These are phyloP conservation scores for Acer saccharum DNA, from an alignment of 345 rosid species.

Conservation along the genomic window DNA sequence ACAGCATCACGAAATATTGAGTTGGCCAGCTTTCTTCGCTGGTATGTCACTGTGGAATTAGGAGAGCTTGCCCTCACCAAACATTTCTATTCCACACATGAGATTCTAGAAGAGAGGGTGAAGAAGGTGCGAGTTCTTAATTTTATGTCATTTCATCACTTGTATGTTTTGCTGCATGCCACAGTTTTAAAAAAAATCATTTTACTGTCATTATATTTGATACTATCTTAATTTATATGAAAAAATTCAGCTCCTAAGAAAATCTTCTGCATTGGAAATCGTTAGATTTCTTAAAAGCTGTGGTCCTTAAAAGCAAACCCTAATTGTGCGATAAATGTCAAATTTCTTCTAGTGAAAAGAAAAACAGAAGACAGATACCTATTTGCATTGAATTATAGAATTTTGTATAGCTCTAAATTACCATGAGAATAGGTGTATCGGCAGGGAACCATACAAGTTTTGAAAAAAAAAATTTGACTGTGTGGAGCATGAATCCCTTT, in stretches of 20 bases:
- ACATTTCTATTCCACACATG: conserved; percentile 77
- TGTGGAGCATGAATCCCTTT: neutral
- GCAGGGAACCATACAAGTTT: neutral
- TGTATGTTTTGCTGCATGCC: neutral
- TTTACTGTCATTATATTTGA: neutral
- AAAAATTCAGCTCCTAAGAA: neutral
- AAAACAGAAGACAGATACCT: neutral
- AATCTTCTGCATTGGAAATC: neutral
- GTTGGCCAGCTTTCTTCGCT: conserved; percentile 92
- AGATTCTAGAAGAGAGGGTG: conserved; percentile 76
- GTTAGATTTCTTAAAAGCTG: neutral
- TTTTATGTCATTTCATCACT: neutral
- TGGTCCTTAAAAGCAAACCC: neutral
- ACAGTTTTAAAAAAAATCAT: neutral
- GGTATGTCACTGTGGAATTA: conserved; percentile 96
- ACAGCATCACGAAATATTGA: conserved; percentile 84
- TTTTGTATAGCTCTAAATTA: neutral
- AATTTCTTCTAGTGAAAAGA: neutral
- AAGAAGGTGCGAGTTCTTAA: conserved; percentile 52
- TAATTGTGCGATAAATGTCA: neutral
- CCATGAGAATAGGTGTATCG: neutral
- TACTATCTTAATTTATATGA: neutral
- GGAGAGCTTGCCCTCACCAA: conserved; percentile 82
- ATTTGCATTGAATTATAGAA: neutral
- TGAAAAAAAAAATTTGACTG: neutral